Conservation (phyloP, 176 grass and related monocot genomes). For the Triticum monococcum region DNA sequence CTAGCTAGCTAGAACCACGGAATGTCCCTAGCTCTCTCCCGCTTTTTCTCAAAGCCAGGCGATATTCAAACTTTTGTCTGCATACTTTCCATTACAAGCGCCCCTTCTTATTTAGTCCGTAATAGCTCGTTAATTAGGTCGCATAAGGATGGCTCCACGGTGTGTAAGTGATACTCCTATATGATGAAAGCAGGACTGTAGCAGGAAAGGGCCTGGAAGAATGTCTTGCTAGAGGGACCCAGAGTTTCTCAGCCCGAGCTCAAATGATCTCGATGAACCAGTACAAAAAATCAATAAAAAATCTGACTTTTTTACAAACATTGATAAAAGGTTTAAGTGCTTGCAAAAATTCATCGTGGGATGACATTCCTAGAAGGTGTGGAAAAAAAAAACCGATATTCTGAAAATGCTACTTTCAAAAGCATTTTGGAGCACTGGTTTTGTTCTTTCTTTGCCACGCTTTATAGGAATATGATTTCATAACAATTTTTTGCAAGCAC, state of each 20-base stretch:
- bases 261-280: no score
- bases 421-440: no score
- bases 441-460: no score
- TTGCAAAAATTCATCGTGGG: no score
- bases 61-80: constrained; percentile 33
- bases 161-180: not conserved
- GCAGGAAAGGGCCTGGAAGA: not conserved
- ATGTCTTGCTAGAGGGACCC: constrained; percentile 7
- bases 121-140: not conserved
- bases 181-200: not conserved
- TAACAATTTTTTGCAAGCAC: no score
- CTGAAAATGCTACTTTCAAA: not conserved
- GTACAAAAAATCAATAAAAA: no score
- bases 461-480: no score
- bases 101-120: not conserved
- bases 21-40: not conserved
- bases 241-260: no score
- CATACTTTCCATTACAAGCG: constrained; percentile 6
- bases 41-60: constrained; percentile 32
- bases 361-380: no score
- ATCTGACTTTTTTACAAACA: no score
- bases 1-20: not conserved
- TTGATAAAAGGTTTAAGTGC: no score
- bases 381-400: not conserved
- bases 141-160: not conserved